Percentiles rank a stretch among this genome's conserved stretches.
Conservation (phyloP, 192 early-diverging fungal species). For the Backusella macrospora region DNA sequence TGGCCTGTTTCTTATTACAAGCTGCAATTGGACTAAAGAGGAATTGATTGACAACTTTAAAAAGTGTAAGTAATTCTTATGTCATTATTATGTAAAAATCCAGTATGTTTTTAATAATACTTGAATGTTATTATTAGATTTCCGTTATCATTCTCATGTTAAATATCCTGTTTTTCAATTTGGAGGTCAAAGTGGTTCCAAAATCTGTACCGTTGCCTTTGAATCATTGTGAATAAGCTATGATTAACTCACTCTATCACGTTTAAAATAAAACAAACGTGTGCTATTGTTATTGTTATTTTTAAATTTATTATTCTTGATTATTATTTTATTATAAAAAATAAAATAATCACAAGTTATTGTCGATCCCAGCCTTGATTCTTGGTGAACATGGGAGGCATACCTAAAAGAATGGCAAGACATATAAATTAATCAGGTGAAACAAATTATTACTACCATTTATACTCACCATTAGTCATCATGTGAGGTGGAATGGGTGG, state of each 20-base stretch:
- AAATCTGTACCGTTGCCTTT: constrained; percentile 84
- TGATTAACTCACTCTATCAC: no score
- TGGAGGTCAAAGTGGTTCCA: constrained; percentile 89
- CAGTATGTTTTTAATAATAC: constrained; percentile 3
- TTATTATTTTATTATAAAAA: not conserved
- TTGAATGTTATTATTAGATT: constrained; percentile 34
- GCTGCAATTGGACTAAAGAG: constrained; percentile 92
- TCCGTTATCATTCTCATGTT: constrained; percentile 70
- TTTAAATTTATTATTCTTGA: not conserved
- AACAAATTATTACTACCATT: not conserved
- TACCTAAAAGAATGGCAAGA: not conserved
- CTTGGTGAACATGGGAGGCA: constrained; percentile 27
- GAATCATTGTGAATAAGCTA: constrained; percentile 41
- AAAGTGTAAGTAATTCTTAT: constrained; percentile 44
- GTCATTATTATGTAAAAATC: constrained; percentile 13
- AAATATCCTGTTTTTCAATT: constrained; percentile 87
- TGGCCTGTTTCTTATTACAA: constrained; percentile 83
- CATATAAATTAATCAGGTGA: no score
- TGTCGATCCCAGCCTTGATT: constrained; percentile 24
- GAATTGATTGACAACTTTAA: constrained; percentile 74
- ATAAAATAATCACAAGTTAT: not conserved
- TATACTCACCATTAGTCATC: constrained; percentile 27
- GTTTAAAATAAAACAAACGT: not conserved
- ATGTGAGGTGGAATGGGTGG: constrained; percentile 23
- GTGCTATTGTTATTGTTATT: not conserved